A percentile compares a stretch with the other conserved stretches of the same genome.
These are phyloP conservation scores for Sedum album DNA, from an alignment of 164 flowering plant species.

Conservation along the genomic window DNA sequence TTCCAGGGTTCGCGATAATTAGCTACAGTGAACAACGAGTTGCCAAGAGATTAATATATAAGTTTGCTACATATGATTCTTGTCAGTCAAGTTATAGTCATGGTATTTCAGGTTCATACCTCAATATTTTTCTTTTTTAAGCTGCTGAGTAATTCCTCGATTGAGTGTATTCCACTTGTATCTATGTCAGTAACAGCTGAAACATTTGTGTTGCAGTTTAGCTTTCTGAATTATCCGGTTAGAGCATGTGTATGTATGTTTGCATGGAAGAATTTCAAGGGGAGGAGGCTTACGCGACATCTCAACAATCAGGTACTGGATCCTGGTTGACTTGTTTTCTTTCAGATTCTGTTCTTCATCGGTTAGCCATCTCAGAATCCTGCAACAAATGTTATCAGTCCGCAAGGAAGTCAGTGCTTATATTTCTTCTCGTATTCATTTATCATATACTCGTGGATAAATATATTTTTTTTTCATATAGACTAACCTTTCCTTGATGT, in stretches of 20 bases:
- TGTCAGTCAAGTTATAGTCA: neutral
- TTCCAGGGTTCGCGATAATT: conserved; percentile 6
- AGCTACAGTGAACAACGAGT: conserved; percentile 1
- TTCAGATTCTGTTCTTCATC: neutral
- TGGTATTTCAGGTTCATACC: conserved; percentile 20
- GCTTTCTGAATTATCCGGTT: neutral
- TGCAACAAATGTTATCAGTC: neutral
- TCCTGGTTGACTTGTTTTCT: conserved; percentile 17
- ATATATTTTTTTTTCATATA: too few species aligned
- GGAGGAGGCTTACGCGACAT: conserved; percentile 17
- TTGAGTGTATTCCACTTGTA: conserved; percentile 81
- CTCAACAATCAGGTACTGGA: conserved; percentile 17
- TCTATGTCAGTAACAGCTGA: conserved; percentile 86
- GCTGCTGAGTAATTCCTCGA: conserved; percentile 54
- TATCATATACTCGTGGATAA: too few species aligned
- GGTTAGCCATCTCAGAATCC: neutral
- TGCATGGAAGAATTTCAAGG: neutral
- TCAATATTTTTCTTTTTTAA: conserved; percentile 54
- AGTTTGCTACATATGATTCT: neutral
- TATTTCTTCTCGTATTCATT: too few species aligned
- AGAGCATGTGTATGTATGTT: neutral
- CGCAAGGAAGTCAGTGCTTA: neutral
- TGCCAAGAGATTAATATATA: neutral
- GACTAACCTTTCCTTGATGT: too few species aligned
- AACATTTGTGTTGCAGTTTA: neutral